Percentiles rank a stretch among this genome's conserved stretches.
These are phyloP conservation scores for Ganoderma lucidum DNA, from an alignment of 1,284 basidiomycete species.

Conservation along the genomic window DNA sequence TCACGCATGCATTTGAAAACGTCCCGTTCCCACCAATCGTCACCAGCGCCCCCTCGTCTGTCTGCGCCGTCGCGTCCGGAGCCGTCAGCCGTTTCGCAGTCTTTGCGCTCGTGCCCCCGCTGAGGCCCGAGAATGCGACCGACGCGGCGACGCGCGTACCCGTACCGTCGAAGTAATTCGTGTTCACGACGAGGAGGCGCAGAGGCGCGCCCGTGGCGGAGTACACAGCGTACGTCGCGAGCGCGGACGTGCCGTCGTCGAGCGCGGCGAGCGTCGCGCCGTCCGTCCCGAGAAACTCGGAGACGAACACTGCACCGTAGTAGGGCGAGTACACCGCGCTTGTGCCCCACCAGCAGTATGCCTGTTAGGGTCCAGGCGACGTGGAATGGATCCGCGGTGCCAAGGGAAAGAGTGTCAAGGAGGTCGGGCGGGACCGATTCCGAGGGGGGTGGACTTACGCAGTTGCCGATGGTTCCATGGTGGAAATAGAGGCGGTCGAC, in stretches of 20 bases:
- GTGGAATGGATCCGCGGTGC: not conserved
- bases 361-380: constrained; percentile 33
- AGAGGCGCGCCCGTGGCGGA: constrained; percentile 38
- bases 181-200: constrained; percentile 49
- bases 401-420: not conserved
- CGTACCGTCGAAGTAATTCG: constrained; percentile 46
- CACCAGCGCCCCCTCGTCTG: constrained; percentile 46
- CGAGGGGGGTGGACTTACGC: constrained; percentile 39
- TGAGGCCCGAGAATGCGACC: constrained; percentile 44
- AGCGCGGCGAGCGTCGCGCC: constrained; percentile 45
- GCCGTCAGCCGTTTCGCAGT: constrained; percentile 48
- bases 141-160: constrained; percentile 42
- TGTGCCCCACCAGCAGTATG: constrained; percentile 52
- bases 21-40: constrained; percentile 49
- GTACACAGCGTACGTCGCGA: constrained; percentile 49
- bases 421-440: not conserved
- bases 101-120: constrained; percentile 32
- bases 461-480: constrained; percentile 53
- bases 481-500: constrained; percentile 54
- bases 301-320: constrained; percentile 51
- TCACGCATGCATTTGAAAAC: constrained; percentile 40
- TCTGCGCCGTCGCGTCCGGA: constrained; percentile 43
- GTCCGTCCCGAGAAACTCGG: constrained; percentile 48
- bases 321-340: constrained; percentile 47
- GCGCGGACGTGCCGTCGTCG: constrained; percentile 44